Base-by-base conservation (phyloP, 2,329 filamentous ascomycete species). In the Canariomyces notabilis region DNA sequence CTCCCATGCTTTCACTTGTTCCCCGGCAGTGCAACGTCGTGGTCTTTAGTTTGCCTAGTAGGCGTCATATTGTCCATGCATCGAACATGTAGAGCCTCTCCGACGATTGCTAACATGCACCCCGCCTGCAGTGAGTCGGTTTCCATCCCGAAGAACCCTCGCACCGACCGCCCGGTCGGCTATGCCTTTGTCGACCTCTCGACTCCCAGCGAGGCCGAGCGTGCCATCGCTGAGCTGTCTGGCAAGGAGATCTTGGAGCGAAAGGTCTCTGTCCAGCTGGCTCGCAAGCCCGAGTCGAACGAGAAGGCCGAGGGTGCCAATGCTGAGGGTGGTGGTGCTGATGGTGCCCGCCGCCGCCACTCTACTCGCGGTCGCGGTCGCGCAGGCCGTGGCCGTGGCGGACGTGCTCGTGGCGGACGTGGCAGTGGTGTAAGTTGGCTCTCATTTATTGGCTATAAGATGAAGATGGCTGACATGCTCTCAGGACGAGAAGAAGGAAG, bases 131-230 rank as follows among this genome's bases (percentile, higher is more conserved):
- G 93, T 73, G 93, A 98, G 79, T 95, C 89, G 71, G 91, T 91
- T 70, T 97, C 93, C 61, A 98, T 98, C 72, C 93, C 93, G 60
- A 95, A 94, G 81, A 97, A 98, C 79, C 93, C 93, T 67, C 91
- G 93, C 71, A 98, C 91, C 73, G 91, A 89, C 73, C 91, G 93
- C 68, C 91, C 93, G 57, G 93, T 98, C 69, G 93, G 93, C 66
- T 98, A 97, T 72, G 93, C 93, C 67, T 98, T 98, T 68, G 93
- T 98, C 69, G 93, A 97, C 67, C 86, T 98, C 57, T 94, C 89
- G 53, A 96, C 91, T 56, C 88, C 93, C 51, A 82, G 82, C 58
- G 93, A 97, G 77, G 93, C 93, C 56, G 88, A 96, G 74, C 88
- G 89, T 69, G 93, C 93, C 65, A 97, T 98, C 62, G 77, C 81